Evolutionary conservation across 768 basidiomycete species (phyloP).

Genomic region (Cyclocybe cylindracea): DNA sequence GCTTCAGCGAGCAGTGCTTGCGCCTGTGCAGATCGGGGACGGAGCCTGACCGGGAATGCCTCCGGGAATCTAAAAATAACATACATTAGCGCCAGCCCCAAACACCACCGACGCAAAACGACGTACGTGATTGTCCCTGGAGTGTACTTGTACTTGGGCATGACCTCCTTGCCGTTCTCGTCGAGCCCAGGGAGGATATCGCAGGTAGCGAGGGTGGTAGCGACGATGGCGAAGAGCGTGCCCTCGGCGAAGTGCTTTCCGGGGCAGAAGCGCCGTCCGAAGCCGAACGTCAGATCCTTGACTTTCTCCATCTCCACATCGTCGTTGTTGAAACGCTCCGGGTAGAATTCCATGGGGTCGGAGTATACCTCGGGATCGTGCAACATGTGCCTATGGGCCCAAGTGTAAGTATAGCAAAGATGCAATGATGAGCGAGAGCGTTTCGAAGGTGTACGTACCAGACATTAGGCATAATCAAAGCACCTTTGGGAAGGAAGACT

Average conservation of each 20-base stretch:
- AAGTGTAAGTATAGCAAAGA: neutral
- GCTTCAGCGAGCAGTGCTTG: slow-evolving; percentile 14
- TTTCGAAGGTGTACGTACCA: slow-evolving; percentile 30
- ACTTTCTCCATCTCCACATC: slow-evolving; percentile 37
- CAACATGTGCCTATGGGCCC: slow-evolving; percentile 41
- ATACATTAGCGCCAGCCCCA: neutral
- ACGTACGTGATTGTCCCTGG: slow-evolving; percentile 21
- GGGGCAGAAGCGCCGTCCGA: slow-evolving; percentile 46
- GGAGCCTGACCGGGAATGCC: slow-evolving; percentile 13
- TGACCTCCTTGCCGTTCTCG: slow-evolving; percentile 23
- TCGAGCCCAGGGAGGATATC: slow-evolving; percentile 32
- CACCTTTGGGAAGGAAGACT: slow-evolving; percentile 37
- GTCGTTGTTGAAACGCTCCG: slow-evolving; percentile 51
- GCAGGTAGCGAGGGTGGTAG: slow-evolving; percentile 35
- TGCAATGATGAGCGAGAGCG: neutral
- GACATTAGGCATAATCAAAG: slow-evolving; percentile 50
- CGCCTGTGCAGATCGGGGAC: slow-evolving; percentile 18
- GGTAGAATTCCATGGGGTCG: slow-evolving; percentile 55
- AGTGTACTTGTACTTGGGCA: slow-evolving; percentile 17
- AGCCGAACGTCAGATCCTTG: slow-evolving; percentile 38
- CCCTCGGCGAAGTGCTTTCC: slow-evolving; percentile 37
- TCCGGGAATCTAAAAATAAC: neutral
- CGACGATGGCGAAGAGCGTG: slow-evolving; percentile 27
- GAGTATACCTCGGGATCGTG: slow-evolving; percentile 57
- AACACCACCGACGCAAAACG: neutral